These are phyloP conservation scores for Didymella glomerata DNA, from an alignment of 2,329 filamentous ascomycete genomes.

Conservation along the genomic window DNA sequence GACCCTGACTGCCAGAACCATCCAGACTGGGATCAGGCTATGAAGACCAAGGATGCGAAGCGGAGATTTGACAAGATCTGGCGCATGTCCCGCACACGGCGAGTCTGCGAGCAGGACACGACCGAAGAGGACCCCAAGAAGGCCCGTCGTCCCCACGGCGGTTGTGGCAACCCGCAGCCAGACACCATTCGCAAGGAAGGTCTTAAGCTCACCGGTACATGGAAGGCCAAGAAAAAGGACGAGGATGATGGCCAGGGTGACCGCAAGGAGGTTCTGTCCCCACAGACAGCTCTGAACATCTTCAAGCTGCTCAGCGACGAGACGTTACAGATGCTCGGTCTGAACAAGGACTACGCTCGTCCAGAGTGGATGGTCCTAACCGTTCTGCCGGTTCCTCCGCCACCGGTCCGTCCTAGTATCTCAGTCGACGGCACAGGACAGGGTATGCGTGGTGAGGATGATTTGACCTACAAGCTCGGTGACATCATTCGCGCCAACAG, in stretches of 20 bases:
- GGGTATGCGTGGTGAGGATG: slow-evolving; percentile 94
- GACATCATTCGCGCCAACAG: slow-evolving; percentile 98
- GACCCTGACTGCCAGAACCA: slow-evolving; percentile 68
- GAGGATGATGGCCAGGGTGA: slow-evolving; percentile 71
- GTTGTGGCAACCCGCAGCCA: slow-evolving; percentile 91
- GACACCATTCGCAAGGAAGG: slow-evolving; percentile 82
- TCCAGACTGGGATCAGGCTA: slow-evolving; percentile 80
- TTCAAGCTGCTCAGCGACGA: slow-evolving; percentile 84
- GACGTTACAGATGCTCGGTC: slow-evolving; percentile 84
- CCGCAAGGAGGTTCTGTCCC: slow-evolving; percentile 83
- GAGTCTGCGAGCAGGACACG: slow-evolving; percentile 79
- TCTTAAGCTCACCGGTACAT: slow-evolving; percentile 79
- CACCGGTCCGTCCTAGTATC: slow-evolving; percentile 94
- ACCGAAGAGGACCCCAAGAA: slow-evolving; percentile 68
- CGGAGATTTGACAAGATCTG: slow-evolving; percentile 92
- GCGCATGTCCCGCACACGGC: slow-evolving; percentile 89
- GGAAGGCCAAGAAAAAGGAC: slow-evolving; percentile 76
- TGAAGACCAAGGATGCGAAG: slow-evolving; percentile 89
- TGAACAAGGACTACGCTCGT: slow-evolving; percentile 93
- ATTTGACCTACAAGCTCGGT: slow-evolving; percentile 98
- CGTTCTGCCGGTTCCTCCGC: slow-evolving; percentile 92
- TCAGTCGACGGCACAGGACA: slow-evolving; percentile 94
- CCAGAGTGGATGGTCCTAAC: slow-evolving; percentile 99
- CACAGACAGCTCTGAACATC: slow-evolving; percentile 84
- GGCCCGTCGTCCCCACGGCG: slow-evolving; percentile 71